phyloP scores from a whole-genome alignment of 331 rosid genomes.

The Malus hybrid region DNA sequence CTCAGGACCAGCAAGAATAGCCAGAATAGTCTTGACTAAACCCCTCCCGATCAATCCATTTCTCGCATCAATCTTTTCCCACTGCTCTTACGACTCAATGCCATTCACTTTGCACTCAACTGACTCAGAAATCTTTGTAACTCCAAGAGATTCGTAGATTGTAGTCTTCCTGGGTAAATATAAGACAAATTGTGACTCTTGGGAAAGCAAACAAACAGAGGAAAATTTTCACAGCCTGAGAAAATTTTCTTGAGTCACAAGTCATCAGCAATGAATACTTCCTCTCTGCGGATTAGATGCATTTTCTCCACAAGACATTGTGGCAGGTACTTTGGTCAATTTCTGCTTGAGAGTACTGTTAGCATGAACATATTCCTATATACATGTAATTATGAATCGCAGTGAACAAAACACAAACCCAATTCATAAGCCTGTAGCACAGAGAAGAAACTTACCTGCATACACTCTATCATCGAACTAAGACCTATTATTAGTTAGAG shows the following conservation, averaged over 20 bases:
- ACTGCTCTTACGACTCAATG: background rate
- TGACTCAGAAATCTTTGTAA: background rate
- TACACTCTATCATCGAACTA: too few relatives aligned
- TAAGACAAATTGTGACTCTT: background rate
- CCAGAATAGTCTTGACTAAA: background rate
- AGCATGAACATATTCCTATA: too few relatives aligned
- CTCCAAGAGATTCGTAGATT: background rate
- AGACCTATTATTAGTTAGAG: too few relatives aligned
- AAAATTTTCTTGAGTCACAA: constrained; percentile 1
- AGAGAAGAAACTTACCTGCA: too few relatives aligned
- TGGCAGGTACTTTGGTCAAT: constrained; percentile 2
- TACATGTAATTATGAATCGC: too few relatives aligned
- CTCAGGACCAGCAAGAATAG: constrained; percentile 6
- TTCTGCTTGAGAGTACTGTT: background rate
- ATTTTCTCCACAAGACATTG: background rate
- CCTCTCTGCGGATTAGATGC: background rate
- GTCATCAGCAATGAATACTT: constrained; percentile 4
- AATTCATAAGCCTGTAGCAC: too few relatives aligned
- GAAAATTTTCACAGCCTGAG: background rate
- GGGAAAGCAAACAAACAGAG: constrained; percentile 7
- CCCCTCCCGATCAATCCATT: constrained; percentile 2
- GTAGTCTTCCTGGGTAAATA: background rate
- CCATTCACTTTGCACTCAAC: background rate
- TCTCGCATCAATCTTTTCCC: background rate
- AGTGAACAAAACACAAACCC: too few relatives aligned